Evolutionary conservation across 257 asterid genomes (phyloP).

Genomic region (Lycium ferocissimum): DNA sequence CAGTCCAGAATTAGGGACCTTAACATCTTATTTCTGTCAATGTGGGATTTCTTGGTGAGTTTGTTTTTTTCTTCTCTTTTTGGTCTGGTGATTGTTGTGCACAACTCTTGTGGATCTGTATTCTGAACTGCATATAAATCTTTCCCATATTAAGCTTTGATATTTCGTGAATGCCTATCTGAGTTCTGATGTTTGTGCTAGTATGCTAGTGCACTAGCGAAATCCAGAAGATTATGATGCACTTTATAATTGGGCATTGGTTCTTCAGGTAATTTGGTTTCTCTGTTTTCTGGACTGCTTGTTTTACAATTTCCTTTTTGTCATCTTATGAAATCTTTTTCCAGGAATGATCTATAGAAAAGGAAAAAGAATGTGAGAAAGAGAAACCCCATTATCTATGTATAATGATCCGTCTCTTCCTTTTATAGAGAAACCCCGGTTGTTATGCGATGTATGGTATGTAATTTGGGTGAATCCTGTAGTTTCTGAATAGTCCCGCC

Average conservation of each 20-base stretch:
- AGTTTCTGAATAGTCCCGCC: not conserved
- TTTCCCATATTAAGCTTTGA: conserved; percentile 21
- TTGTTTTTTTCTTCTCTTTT: conserved; percentile 21
- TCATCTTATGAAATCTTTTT: not conserved
- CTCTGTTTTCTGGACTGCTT: conserved; percentile 10
- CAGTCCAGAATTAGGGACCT: too few relatives aligned
- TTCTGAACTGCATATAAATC: conserved; percentile 17
- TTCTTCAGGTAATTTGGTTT: conserved; percentile 76
- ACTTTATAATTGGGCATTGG: conserved; percentile 97
- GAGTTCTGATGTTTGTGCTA: conserved; percentile 52
- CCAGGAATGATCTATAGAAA: not conserved
- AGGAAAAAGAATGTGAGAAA: not conserved
- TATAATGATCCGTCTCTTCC: conserved; percentile 15
- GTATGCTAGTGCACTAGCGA: conserved; percentile 86
- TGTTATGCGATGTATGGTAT: conserved; percentile 75
- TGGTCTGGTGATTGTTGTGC: not conserved
- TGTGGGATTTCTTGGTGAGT: conserved; percentile 22
- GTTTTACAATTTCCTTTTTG: not conserved
- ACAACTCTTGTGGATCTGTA: conserved; percentile 11
- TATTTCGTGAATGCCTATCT: conserved; percentile 33
- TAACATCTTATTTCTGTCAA: not conserved
- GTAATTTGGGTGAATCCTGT: conserved; percentile 24
- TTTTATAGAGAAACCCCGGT: not conserved
- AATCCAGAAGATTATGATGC: conserved; percentile 97
- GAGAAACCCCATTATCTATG: conserved; percentile 30